Conservation (phyloP, 1,284 basidiomycete species). For the Ganoderma leucocontextum region DNA sequence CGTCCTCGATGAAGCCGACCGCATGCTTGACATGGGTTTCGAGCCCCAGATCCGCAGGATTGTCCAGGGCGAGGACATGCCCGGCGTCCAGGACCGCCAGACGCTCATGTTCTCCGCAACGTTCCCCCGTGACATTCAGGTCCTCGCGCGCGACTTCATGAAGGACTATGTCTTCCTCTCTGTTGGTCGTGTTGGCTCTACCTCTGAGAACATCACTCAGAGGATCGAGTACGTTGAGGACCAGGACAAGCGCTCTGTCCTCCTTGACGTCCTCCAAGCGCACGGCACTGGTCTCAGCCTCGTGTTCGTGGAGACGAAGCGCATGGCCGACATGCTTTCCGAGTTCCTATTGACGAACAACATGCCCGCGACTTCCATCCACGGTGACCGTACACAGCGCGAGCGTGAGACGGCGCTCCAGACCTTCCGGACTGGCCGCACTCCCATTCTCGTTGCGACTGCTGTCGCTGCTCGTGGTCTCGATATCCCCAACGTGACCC, state of each 20-base stretch:
- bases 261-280: constrained; percentile 93
- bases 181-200: constrained; percentile 97
- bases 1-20: constrained; percentile 98
- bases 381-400: constrained; percentile 97
- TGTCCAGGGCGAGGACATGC: constrained; percentile 99
- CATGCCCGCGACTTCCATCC: constrained; percentile 95
- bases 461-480: constrained; percentile 99
- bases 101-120: constrained; percentile 99
- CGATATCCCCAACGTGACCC: constrained; percentile 99
- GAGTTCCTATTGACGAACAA: constrained; percentile 92
- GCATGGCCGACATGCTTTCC: constrained; percentile 98
- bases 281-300: constrained; percentile 83
- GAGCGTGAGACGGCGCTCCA: constrained; percentile 96
- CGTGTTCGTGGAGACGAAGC: constrained; percentile 99
- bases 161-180: constrained; percentile 99
- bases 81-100: constrained; percentile 90
- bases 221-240: constrained; percentile 99
- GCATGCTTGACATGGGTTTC: constrained; percentile 99
- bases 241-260: constrained; percentile 94
- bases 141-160: constrained; percentile 95
- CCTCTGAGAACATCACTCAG: constrained; percentile 99
- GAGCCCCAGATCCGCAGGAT: constrained; percentile 99
- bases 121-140: constrained; percentile 99
- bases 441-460: constrained; percentile 97
- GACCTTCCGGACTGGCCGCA: constrained; percentile 95